Base-by-base conservation (phyloP, 495 filamentous ascomycete genomes). In the Penicillium crystallinum region DNA sequence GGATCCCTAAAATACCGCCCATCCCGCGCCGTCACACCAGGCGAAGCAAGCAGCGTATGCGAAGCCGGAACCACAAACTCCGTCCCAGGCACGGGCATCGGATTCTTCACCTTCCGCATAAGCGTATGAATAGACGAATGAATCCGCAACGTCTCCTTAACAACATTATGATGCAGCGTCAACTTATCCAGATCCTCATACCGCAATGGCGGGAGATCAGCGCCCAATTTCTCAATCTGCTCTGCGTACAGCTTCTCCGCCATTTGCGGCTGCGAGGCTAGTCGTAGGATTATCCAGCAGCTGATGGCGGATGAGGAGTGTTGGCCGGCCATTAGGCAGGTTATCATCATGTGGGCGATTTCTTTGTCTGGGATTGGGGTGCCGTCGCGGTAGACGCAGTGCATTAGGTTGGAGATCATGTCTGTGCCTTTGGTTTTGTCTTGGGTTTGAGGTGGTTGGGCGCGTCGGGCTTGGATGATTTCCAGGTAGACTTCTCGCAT, bases 331-430 rank as follows among this genome's bases (percentile, higher is more conserved):
- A 95, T 91, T 8, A 95, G 34, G 75, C 21, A 95, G 79, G 89
- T 88, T 63, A 95, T 95, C 86, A 95, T 90, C 81, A 95, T 91
- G 64, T 92, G 89, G 6, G 89, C 89, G 33, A 92, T 80, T 57
- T 95, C 88, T 54, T 85, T 78, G 64, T 95, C 89, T 10, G 89
- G 84, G 6, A 92, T 74, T 6, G 70, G 67, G 23, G 69, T 75
- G 48, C 86, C 88, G 59, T 88, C 76, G 69, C 90, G 90, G 79
- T 95, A 95, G 2, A 69, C 73, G 51, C 85, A 82, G 62, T 77
- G 75, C 87, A 95, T 92, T 41, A 95, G 72, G 61, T 92, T 89
- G 75, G 78, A 84, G 70, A 93, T 88, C 74, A 93, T 92, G 62
- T 93, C 89, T 19, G 70, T 64, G 27, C 38, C 48, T 42, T 50